A percentile compares a stretch with the other conserved stretches of the same genome.
Evolutionary conservation across 1,284 basidiomycete genomes (phyloP).

Genomic region (Fomitopsis schrenkii): DNA sequence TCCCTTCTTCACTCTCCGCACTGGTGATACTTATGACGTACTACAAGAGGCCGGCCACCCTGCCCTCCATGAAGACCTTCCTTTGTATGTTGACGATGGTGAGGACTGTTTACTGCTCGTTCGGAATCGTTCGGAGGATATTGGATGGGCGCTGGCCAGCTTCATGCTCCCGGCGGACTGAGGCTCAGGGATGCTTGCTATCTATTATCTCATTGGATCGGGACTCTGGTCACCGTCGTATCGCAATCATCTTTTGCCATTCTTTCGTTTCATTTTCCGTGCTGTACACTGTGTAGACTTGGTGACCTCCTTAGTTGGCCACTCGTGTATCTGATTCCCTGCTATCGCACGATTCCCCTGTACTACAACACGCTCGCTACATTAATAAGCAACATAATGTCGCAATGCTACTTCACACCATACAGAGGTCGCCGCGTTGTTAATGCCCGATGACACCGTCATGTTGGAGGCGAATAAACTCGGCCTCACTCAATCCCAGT

Average conservation of each 20-base stretch:
- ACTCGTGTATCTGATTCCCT: not conserved
- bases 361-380: conserved; percentile 1
- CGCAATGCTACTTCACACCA: not conserved
- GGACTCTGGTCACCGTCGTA: not conserved
- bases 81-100: conserved; percentile 73
- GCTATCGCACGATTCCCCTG: conserved; percentile 1
- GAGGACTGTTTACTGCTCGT: conserved; percentile 73
- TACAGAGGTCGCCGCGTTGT: not conserved
- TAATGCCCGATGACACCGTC: conserved; percentile 43
- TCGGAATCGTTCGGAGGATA: conserved; percentile 43
- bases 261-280: not conserved
- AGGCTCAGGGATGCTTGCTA: not conserved
- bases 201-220: not conserved
- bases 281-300: not conserved
- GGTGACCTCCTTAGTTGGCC: not conserved
- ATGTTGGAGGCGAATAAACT: conserved; percentile 39
- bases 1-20: conserved; percentile 65
- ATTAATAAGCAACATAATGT: not conserved
- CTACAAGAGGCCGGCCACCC: conserved; percentile 75
- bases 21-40: conserved; percentile 61
- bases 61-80: conserved; percentile 60
- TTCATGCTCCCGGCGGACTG: conserved; percentile 61
- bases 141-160: conserved; percentile 80
- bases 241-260: conserved; percentile 1
- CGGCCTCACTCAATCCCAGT: conserved; percentile 41